phyloP scores from a whole-genome alignment of 169 alveolate species.

The Cryptosporidium ryanae region DNA sequence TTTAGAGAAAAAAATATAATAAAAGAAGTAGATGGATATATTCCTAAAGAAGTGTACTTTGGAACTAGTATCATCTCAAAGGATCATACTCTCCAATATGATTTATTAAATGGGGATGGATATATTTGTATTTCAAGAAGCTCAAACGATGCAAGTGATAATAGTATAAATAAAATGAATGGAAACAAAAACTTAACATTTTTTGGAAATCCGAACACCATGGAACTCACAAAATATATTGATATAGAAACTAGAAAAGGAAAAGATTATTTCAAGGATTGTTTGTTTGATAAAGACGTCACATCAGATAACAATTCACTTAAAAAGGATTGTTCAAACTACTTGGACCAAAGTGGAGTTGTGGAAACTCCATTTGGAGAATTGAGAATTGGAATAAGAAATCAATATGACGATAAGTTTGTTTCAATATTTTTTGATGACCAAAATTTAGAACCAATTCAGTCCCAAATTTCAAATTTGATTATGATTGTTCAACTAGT shows the following conservation, averaged over 20 bases:
- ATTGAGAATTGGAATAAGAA: slow-evolving; percentile 42
- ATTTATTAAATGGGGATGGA: slow-evolving; percentile 38
- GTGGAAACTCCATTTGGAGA: slow-evolving; percentile 74
- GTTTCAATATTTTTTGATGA: slow-evolving; percentile 69
- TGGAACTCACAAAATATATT: background rate
- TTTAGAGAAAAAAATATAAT: background rate
- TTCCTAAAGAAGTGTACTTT: slow-evolving; percentile 59
- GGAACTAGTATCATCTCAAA: slow-evolving; percentile 19
- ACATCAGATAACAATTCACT: background rate
- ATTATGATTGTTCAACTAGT: slow-evolving; percentile 37
- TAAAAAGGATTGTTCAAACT: background rate
- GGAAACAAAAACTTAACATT: slow-evolving; percentile 13
- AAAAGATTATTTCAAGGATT: slow-evolving; percentile 1
- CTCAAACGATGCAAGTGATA: background rate
- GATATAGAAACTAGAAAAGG: background rate
- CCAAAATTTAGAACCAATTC: slow-evolving; percentile 67
- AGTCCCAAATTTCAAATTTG: slow-evolving; percentile 39
- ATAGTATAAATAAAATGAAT: slow-evolving; percentile 17
- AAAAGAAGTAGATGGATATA: background rate
- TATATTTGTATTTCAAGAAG: slow-evolving; percentile 40
- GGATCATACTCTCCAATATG: slow-evolving; percentile 25
- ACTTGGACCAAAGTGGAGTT: slow-evolving; percentile 23
- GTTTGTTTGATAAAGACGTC: background rate
- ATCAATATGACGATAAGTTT: slow-evolving; percentile 46
- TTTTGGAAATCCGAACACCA: background rate